These are phyloP conservation scores for Backusella tuberculispora DNA, from an alignment of 192 early-diverging fungal genomes.

Conservation along the genomic window DNA sequence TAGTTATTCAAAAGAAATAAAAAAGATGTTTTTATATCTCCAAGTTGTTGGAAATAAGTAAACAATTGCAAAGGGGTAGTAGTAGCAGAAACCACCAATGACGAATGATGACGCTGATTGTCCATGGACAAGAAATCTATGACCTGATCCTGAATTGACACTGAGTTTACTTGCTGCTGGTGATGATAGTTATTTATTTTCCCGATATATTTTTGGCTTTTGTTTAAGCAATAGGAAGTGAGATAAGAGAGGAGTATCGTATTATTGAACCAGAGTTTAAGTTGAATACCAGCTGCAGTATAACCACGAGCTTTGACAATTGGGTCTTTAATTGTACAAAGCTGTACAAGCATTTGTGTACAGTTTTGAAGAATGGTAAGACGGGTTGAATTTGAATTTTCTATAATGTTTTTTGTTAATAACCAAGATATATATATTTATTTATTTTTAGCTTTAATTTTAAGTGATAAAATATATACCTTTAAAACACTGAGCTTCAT, in stretches of 20 bases:
- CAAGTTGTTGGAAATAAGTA: background rate
- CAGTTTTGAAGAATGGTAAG: constrained; percentile 16
- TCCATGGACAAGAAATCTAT: too few species aligned
- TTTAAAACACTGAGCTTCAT: constrained; percentile 11
- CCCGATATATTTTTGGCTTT: background rate
- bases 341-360: constrained; percentile 12
- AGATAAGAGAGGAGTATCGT: background rate
- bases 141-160: too few species aligned
- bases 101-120: too few species aligned
- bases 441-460: background rate
- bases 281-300: constrained; percentile 15
- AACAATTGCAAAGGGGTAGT: background rate
- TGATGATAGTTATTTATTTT: too few species aligned
- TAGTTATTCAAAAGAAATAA: background rate
- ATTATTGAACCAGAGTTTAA: background rate
- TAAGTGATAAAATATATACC: too few species aligned
- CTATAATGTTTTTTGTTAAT: background rate
- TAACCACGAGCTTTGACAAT: constrained; percentile 18
- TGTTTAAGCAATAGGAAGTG: background rate
- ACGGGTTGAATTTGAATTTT: background rate
- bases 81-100: too few species aligned
- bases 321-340: background rate
- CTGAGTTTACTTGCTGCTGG: background rate
- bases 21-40: background rate
- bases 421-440: background rate